Percentiles rank a stretch among this genome's conserved stretches.
Conservation (phyloP, 768 basidiomycete genomes). For the Leucosporidium scottii region DNA sequence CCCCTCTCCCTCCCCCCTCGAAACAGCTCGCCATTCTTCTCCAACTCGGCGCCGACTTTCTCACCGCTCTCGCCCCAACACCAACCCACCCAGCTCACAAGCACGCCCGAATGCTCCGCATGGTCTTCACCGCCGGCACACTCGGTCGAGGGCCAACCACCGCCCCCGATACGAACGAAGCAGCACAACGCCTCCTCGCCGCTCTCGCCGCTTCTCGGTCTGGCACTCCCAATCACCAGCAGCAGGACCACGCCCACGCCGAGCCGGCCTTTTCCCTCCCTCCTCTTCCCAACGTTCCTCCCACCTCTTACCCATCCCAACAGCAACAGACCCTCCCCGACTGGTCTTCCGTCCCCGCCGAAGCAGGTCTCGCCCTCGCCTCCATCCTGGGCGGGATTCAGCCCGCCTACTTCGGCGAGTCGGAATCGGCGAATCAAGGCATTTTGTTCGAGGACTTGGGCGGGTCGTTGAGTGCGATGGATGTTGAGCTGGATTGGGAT, state of each 20-base stretch:
- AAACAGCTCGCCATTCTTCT: conserved; percentile 3
- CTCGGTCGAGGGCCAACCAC: background rate
- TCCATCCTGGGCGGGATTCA: background rate
- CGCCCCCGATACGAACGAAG: background rate
- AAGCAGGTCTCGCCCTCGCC: background rate
- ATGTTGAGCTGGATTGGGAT: background rate
- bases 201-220: background rate
- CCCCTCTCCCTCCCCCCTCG: background rate
- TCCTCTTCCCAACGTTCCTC: background rate
- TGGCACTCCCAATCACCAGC: background rate
- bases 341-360: background rate
- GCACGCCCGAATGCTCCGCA: conserved; percentile 6
- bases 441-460: background rate
- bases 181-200: background rate
- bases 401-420: background rate
- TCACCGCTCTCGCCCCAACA: conserved; percentile 7
- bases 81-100: background rate
- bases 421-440: background rate
- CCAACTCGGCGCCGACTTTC: conserved; percentile 5
- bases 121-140: conserved; percentile 4
- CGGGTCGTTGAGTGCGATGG: background rate
- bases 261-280: background rate
- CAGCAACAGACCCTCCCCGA: background rate
- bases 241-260: background rate
- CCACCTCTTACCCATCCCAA: too few relatives aligned